These are phyloP conservation scores for Lachnellula hyalina DNA, from an alignment of 2,329 filamentous ascomycete genomes.

Conservation along the genomic window DNA sequence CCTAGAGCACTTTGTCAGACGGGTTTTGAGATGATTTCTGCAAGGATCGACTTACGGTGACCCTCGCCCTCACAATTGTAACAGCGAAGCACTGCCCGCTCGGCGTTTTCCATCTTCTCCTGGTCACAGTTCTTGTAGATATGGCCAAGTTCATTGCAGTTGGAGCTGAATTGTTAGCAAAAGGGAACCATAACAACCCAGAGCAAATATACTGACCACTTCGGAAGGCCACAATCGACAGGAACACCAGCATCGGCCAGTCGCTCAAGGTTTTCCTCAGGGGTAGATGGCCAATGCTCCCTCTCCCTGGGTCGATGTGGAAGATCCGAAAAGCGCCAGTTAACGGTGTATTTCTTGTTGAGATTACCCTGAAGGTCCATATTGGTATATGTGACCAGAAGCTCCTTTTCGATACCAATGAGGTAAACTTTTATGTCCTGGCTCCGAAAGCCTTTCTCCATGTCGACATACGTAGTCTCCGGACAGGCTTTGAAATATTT, in stretches of 20 bases:
- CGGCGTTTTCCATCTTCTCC: constrained; percentile 46
- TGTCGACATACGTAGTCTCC: constrained; percentile 50
- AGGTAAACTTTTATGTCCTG: constrained; percentile 52
- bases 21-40: background rate
- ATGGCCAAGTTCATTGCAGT: constrained; percentile 55
- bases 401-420: constrained; percentile 55
- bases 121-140: constrained; percentile 53
- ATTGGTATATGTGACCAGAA: constrained; percentile 56
- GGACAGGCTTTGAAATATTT: constrained; percentile 59
- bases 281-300: constrained; percentile 52
- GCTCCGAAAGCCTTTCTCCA: constrained; percentile 56
- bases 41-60: constrained; percentile 43
- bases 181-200: background rate
- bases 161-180: constrained; percentile 27
- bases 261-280: constrained; percentile 57
- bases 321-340: constrained; percentile 54
- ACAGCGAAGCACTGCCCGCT: constrained; percentile 49
- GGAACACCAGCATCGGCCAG: constrained; percentile 62
- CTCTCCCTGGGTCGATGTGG: constrained; percentile 54
- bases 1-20: background rate
- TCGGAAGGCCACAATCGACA: constrained; percentile 51
- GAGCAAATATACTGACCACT: constrained; percentile 38
- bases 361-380: constrained; percentile 68
- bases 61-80: constrained; percentile 59
- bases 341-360: constrained; percentile 58